Evolutionary conservation across 805 yeast species (phyloP), one percentile per base, ranked within the genome.

Genomic region (Myxozyma sirexii): DNA sequence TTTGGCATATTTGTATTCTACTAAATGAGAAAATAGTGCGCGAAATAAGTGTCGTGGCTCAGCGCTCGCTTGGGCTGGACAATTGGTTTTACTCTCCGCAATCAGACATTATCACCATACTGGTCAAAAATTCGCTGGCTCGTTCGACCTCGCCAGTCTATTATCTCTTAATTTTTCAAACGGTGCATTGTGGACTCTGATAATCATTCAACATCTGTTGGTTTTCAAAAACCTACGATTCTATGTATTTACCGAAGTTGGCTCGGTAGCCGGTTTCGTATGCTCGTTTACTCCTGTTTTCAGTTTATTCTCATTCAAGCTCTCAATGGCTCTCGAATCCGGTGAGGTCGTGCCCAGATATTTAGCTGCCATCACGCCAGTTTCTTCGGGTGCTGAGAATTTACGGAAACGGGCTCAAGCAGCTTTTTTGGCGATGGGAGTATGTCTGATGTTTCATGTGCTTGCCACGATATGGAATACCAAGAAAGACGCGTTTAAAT

Each of bases 91-190:
- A 2, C 60, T 86, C 8, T 79, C 97, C 57, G 7, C 86, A 0
- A 71, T 91, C 23, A 79, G 94, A 57, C 86, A 90, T 1, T 94
- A 97, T 96, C 88, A 87, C 69, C 87, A 86, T 65, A 84, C 93
- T 53, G 66, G 66, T 21, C 97, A 92, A 69, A 94, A 94, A 65
- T 85, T 80, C 70, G 75, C 78, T 44, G 78, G 81, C 15, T 79
- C 79, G 19, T 72, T 77, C 48, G 84, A 84, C 42, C 66, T 87
- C 3, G 76, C 83, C 0, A 70, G 78, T 0, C 75, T 75, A 42
- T 69, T 91, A 1, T 64, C 71, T 7, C 63, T 43, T 0, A 60
- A 61, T 29, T 33, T 54, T 10, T 29, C 59, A 31, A 43, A 54
- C 1, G 50, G 60, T 0, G 21, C 78, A 10, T 74, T 81, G 38